Percentiles rank a stretch among this genome's conserved stretches.
Evolutionary conservation across 192 early-diverging fungal species (phyloP).

Genomic region (Coemansia javaensis): DNA sequence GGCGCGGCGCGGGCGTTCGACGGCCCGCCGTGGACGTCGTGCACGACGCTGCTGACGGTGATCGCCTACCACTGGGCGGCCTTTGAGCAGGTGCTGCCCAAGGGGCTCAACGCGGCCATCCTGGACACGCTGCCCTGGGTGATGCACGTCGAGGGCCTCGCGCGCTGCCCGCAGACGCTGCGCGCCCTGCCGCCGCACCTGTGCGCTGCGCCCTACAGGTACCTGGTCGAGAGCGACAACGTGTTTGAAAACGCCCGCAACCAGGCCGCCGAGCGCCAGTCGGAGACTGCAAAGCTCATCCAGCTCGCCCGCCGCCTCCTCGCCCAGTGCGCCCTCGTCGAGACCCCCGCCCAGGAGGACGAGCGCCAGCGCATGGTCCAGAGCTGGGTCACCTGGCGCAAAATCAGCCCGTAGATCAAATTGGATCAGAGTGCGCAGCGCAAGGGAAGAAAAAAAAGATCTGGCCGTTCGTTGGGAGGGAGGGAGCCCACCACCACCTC

Average conservation of each 20-base stretch:
- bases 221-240: constrained; percentile 4
- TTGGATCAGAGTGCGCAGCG: too few species aligned
- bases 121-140: constrained; percentile 25
- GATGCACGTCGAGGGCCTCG: constrained; percentile 29
- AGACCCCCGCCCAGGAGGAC: constrained; percentile 15
- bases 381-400: constrained; percentile 22
- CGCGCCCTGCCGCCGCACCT: constrained; percentile 16
- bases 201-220: constrained; percentile 13
- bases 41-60: constrained; percentile 26
- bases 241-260: constrained; percentile 4
- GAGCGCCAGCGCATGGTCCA: constrained; percentile 12
- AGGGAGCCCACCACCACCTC: too few species aligned
- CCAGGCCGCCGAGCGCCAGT: constrained; percentile 10
- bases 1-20: constrained; percentile 3
- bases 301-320: constrained; percentile 19
- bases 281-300: constrained; percentile 21
- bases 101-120: constrained; percentile 4
- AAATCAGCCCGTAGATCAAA: constrained; percentile 5
- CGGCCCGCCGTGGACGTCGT: constrained; percentile 31
- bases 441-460: too few species aligned
- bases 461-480: too few species aligned
- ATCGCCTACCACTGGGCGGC: constrained; percentile 26
- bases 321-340: constrained; percentile 26
- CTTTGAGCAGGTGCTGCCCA: constrained; percentile 14
- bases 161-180: constrained; percentile 15